Percentiles rank a stretch among this genome's conserved stretches.
These are phyloP conservation scores for Poa pratensis DNA, from an alignment of 176 grass and related monocot genomes.

Conservation along the genomic window DNA sequence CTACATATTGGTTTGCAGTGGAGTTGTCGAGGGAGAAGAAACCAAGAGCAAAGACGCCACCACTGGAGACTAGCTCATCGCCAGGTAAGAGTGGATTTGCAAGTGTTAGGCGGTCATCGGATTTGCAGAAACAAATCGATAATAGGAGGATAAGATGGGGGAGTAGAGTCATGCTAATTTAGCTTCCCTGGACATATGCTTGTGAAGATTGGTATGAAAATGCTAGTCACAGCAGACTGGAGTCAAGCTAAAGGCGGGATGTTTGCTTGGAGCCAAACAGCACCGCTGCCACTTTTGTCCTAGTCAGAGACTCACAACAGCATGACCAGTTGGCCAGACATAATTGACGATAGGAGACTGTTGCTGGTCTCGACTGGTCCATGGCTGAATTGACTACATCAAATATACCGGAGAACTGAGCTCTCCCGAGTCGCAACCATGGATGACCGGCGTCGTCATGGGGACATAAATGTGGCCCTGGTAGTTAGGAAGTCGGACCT, in stretches of 20 bases:
- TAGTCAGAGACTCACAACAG: neutral
- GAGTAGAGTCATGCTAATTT: neutral
- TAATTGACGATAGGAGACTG: neutral
- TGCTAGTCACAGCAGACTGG: too few species aligned
- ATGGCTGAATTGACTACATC: neutral
- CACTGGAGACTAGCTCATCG: conserved; percentile 36
- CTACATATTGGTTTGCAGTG: conserved; percentile 31
- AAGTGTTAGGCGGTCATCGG: conserved; percentile 40
- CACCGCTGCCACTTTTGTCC: neutral
- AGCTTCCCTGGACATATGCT: neutral
- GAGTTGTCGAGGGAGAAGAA: conserved; percentile 51
- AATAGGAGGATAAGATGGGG: neutral
- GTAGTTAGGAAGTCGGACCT: neutral
- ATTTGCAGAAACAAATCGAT: conserved; percentile 7
- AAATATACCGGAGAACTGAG: neutral
- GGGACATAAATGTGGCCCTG: neutral
- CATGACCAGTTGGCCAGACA: too few species aligned
- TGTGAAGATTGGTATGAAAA: too few species aligned
- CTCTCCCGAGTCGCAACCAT: neutral
- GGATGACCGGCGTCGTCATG: neutral
- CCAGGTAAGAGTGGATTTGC: conserved; percentile 23
- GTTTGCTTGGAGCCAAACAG: too few species aligned
- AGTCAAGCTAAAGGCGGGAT: too few species aligned
- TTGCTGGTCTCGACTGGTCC: neutral
- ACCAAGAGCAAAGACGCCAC: conserved; percentile 49